These are phyloP conservation scores for Myxozyma neglecta DNA, from an alignment of 805 yeast genomes.

Conservation along the genomic window DNA sequence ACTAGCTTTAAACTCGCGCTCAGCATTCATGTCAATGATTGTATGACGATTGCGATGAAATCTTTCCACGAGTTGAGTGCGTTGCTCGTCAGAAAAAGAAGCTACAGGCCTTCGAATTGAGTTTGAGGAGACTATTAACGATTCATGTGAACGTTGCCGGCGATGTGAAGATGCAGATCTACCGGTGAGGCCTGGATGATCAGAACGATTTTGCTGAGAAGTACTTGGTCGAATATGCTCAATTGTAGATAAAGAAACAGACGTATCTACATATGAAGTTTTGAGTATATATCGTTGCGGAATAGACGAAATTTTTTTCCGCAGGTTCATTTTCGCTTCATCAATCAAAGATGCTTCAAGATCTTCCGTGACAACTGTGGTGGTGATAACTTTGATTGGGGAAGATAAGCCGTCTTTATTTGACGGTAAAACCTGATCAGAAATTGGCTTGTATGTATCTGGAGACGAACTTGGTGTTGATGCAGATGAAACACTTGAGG, in stretches of 20 bases:
- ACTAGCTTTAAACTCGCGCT: background rate
- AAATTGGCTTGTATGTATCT: background rate
- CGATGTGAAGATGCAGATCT: background rate
- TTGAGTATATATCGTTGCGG: slow-evolving; percentile 11
- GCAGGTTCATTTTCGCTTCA: background rate
- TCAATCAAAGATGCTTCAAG: background rate
- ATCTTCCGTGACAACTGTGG: background rate
- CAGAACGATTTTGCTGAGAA: background rate
- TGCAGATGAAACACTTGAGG: background rate
- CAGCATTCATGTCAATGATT: background rate
- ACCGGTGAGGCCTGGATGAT: background rate
- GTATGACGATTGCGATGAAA: background rate
- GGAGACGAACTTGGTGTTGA: background rate
- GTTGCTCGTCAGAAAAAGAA: background rate
- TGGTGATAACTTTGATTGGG: slow-evolving; percentile 1
- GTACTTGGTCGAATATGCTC: background rate
- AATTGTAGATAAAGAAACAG: background rate
- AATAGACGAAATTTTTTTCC: background rate
- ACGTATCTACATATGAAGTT: background rate
- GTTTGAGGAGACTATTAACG: background rate
- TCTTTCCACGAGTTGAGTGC: background rate
- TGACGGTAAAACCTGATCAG: background rate
- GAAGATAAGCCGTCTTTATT: background rate
- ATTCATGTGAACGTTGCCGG: background rate
- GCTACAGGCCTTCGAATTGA: background rate